Percentiles rank a stretch among this genome's conserved stretches.
These are phyloP conservation scores for Pseudopyricularia cyperi DNA, from an alignment of 2,329 filamentous ascomycete species.

Conservation along the genomic window DNA sequence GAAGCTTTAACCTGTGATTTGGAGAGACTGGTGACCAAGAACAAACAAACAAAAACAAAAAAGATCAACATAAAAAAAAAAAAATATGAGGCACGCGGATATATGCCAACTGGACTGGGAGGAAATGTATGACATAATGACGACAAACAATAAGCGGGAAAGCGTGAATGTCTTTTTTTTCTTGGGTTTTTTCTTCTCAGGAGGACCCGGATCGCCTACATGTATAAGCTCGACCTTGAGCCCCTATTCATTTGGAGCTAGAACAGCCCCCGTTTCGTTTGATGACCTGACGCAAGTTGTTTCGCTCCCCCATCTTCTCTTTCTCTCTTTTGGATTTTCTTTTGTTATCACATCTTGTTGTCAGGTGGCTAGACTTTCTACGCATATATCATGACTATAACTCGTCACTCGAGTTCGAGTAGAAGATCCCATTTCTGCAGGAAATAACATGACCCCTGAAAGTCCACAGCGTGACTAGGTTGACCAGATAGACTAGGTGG, in stretches of 20 bases:
- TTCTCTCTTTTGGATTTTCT: background rate
- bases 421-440: background rate
- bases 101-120: background rate
- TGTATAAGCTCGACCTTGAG: background rate
- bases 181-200: background rate
- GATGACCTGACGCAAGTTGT: background rate
- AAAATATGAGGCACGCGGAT: background rate
- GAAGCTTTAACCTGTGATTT: constrained; percentile 41
- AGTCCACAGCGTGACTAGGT: too few species aligned
- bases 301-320: background rate
- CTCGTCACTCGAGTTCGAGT: background rate
- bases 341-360: background rate
- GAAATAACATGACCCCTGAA: background rate
- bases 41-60: background rate
- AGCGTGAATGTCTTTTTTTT: background rate
- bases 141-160: background rate
- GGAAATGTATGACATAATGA: background rate
- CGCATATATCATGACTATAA: too few species aligned
- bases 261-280: background rate
- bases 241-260: background rate
- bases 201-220: background rate
- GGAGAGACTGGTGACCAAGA: too few species aligned
- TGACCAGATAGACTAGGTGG: too few species aligned
- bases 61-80: background rate
- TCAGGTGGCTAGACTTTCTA: background rate